Percentiles rank a stretch among this genome's conserved stretches.
Evolutionary conservation across 768 basidiomycete genomes (phyloP).

Genomic region (Termitomyces sp.): DNA sequence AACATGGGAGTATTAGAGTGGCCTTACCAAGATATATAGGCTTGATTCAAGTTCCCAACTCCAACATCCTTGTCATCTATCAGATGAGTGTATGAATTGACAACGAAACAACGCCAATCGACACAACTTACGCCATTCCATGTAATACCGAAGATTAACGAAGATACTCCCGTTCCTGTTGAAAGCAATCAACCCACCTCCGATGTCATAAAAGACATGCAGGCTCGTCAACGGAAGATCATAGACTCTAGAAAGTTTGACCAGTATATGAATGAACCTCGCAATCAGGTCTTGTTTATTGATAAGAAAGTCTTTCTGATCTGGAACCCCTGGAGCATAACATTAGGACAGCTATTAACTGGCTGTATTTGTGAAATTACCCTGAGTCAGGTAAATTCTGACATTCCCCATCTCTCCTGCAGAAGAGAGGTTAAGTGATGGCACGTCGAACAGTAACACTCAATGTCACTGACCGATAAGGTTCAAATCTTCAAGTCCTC

Average conservation of each 20-base stretch:
- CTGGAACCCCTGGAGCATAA: constrained; percentile 48
- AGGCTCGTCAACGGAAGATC: constrained; percentile 68
- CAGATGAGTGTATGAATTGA: neutral
- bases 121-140: constrained; percentile 77
- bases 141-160: constrained; percentile 81
- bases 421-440: constrained; percentile 4
- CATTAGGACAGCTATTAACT: neutral
- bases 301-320: constrained; percentile 45
- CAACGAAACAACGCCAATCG: neutral
- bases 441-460: neutral
- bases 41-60: constrained; percentile 49
- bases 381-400: constrained; percentile 62
- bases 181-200: constrained; percentile 88
- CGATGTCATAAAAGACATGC: constrained; percentile 83
- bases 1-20: neutral
- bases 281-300: constrained; percentile 55
- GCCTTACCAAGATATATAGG: constrained; percentile 77
- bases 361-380: constrained; percentile 27
- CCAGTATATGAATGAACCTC: constrained; percentile 71
- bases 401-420: constrained; percentile 59
- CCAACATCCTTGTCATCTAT: constrained; percentile 71
- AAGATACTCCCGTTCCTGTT: constrained; percentile 88
- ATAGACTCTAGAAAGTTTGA: constrained; percentile 67
- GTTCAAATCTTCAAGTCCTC: constrained; percentile 55
- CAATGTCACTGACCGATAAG: constrained; percentile 47